phyloP scores from a whole-genome alignment of 1,139 yeast genomes.

The Candida glucosophila region DNA sequence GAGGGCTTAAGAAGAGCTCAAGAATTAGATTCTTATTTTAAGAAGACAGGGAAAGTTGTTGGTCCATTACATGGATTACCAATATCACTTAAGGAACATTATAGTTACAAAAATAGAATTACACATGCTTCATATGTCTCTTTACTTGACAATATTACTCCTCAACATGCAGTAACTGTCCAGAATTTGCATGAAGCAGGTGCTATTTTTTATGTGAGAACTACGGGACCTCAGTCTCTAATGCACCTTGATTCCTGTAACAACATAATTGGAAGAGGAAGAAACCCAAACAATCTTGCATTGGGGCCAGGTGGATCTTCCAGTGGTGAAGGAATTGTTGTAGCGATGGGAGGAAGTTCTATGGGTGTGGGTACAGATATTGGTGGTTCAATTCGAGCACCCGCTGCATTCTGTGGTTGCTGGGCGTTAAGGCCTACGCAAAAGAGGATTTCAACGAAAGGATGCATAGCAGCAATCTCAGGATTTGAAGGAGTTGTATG shows the following conservation, averaged over 20 bases:
- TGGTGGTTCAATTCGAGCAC: slow-evolving; percentile 55
- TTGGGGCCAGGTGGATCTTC: slow-evolving; percentile 19
- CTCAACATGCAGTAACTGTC: slow-evolving; percentile 14
- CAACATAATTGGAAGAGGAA: slow-evolving; percentile 11
- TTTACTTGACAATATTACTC: slow-evolving; percentile 11
- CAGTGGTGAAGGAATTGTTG: slow-evolving; percentile 20
- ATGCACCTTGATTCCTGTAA: slow-evolving; percentile 11
- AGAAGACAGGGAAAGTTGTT: background rate
- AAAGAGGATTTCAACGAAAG: slow-evolving; percentile 8
- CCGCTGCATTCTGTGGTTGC: slow-evolving; percentile 46
- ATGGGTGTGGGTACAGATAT: slow-evolving; percentile 49
- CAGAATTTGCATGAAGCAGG: slow-evolving; percentile 9
- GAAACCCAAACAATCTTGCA: slow-evolving; percentile 14
- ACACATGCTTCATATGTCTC: slow-evolving; percentile 9
- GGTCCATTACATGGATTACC: slow-evolving; percentile 9
- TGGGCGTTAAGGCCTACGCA: slow-evolving; percentile 45
- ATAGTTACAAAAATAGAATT: slow-evolving; percentile 6
- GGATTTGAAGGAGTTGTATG: slow-evolving; percentile 32
- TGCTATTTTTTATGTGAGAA: slow-evolving; percentile 8
- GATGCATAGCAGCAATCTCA: slow-evolving; percentile 6
- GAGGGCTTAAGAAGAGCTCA: slow-evolving; percentile 26
- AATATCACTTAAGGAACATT: slow-evolving; percentile 9
- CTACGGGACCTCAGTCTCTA: slow-evolving; percentile 9
- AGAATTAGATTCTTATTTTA: slow-evolving; percentile 15
- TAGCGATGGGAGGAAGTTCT: slow-evolving; percentile 10